Evolutionary conservation across 2,329 filamentous ascomycete species (phyloP).

Genomic region (Colletotrichum melonis): DNA sequence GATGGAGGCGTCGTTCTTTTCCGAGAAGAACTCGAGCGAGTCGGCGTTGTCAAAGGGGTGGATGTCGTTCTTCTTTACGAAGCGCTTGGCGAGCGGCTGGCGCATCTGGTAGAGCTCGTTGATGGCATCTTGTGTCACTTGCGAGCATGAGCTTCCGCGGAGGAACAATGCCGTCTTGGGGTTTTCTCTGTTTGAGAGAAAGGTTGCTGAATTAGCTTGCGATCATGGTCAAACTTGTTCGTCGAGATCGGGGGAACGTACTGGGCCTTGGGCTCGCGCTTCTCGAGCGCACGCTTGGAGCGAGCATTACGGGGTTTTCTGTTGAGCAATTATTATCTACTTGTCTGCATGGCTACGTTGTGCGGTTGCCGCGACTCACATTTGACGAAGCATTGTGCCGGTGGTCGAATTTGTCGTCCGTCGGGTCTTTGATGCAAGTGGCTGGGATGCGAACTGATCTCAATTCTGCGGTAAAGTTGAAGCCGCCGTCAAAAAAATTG

Average conservation of each 20-base stretch:
- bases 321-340: neutral
- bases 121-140: slow-evolving; percentile 84
- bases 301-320: slow-evolving; percentile 79
- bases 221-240: neutral
- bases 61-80: slow-evolving; percentile 96
- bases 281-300: slow-evolving; percentile 94
- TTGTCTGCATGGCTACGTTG: no score
- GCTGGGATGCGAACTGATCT: slow-evolving; percentile 25
- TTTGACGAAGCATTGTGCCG: slow-evolving; percentile 60
- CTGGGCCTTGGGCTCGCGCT: slow-evolving; percentile 86
- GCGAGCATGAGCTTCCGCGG: slow-evolving; percentile 85
- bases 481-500: slow-evolving; percentile 33
- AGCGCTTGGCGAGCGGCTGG: slow-evolving; percentile 86
- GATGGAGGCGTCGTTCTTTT: slow-evolving; percentile 93
- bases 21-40: slow-evolving; percentile 92
- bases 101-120: slow-evolving; percentile 88
- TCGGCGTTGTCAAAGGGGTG: slow-evolving; percentile 93
- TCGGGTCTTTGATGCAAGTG: slow-evolving; percentile 30
- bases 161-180: slow-evolving; percentile 91
- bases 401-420: slow-evolving; percentile 31
- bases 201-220: neutral
- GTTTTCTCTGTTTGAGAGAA: slow-evolving; percentile 68
- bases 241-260: neutral
- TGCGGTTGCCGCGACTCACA: slow-evolving; percentile 47
- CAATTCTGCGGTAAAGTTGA: neutral